Evolutionary conservation across 371 early-diverging fungal genomes (phyloP), one percentile per base, ranked within the genome.

Genomic region (Dentiscutata heterogama): DNA sequence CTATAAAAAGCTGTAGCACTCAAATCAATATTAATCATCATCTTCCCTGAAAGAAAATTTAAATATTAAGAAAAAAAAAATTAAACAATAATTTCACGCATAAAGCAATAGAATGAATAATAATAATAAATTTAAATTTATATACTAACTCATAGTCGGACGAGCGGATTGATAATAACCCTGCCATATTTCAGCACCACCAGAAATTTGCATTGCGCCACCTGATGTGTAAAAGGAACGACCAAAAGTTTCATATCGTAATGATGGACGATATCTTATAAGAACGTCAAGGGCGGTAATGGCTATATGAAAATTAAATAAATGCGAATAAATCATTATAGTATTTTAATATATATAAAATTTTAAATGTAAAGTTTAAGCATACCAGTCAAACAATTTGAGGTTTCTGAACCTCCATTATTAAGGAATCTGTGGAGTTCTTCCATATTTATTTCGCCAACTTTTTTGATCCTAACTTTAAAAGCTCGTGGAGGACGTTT

Each of bases 81-180:
- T 29, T 5, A 22, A 58, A 14, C 2, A 22, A 14, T 25, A 78
- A 64, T 27, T 82, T 42, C 18, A 79, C 13, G 11, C 1, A 14
- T 2, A 31, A 68, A 39, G n/a, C 42, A 39, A 64, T 53, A 58
- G 0, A 5, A 13, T 8, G 6, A 46, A 22, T 5, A 29, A 20
- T 60, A n/a, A 27, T 68, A 51, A 61, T 67, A 60, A 56, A 71
- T 25, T 46, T n/a, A 5, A 13, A 13, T 80, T 73, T 22, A 83
- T 82, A 51, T 53, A 11, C 56, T 86, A 85, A 25, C 88, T 86
- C 74, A 14, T 94, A 88, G 94, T 89, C 16, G 97, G 94, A 7
- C 94, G 88, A n/a, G 95, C 91, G 39, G 95, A 94, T 83, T 96
- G 96, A 82, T 95, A 95, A 86, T 92, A 96, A 14, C 98, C 98